These are phyloP conservation scores for Acanthamoeba sp. DNA, from an alignment of 208 protist species.

Conservation along the genomic window DNA sequence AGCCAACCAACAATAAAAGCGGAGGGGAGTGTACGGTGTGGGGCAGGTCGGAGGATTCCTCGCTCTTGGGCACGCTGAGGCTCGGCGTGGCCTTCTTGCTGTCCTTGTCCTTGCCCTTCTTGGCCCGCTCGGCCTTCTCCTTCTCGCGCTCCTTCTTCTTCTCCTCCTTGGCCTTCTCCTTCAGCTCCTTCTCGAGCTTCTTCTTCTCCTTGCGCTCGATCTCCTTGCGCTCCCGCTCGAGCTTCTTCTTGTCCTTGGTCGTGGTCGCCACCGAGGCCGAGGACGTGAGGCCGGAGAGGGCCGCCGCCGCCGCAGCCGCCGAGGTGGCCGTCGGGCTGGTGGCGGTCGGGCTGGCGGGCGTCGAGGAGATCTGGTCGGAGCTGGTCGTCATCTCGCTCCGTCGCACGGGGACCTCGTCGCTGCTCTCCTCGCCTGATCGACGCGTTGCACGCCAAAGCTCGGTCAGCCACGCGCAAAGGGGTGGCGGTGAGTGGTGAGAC, in stretches of 20 bases:
- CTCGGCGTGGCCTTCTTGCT: not conserved
- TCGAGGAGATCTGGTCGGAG: not conserved
- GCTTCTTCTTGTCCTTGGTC: constrained; percentile 37
- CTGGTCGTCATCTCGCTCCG: not conserved
- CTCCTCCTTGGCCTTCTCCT: constrained; percentile 52
- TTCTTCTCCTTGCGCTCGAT: constrained; percentile 36
- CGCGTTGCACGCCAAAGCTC: no score
- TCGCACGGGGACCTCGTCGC: constrained; percentile 22
- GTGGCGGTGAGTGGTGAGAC: not conserved
- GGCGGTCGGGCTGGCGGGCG: not conserved
- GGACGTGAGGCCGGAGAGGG: not conserved
- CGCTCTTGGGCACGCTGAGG: not conserved
- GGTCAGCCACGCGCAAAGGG: no score
- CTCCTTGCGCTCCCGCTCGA: constrained; percentile 24
- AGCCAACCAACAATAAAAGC: not conserved
- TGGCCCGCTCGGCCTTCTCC: constrained; percentile 14
- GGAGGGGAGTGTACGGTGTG: not conserved
- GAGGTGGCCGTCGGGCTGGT: not conserved
- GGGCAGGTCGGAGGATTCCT: not conserved
- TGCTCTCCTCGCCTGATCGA: not conserved
- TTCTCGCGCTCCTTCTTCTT: not conserved
- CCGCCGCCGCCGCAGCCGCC: not conserved
- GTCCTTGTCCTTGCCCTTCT: constrained; percentile 17
- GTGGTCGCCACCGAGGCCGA: not conserved
- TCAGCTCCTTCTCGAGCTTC: constrained; percentile 5